Conservation (phyloP, 306 rosid species). For the Lotus japonicus region DNA sequence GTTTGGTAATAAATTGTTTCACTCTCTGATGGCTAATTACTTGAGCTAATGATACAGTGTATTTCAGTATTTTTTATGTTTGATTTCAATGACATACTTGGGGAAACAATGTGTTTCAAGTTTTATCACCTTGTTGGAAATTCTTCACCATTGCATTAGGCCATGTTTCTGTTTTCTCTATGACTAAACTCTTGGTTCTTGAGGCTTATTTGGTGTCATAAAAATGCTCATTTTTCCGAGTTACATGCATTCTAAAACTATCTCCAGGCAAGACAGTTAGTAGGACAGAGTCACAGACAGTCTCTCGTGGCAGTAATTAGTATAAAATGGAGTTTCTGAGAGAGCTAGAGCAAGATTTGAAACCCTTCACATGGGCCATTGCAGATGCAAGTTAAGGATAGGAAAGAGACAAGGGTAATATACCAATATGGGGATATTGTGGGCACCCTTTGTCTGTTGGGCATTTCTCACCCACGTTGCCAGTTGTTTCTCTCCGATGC, state of each 20-base stretch:
- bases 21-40: too few species aligned
- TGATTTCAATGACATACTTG: background rate
- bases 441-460: background rate
- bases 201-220: too few species aligned
- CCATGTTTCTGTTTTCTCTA: too few species aligned
- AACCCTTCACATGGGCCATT: constrained; percentile 22
- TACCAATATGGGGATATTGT: constrained; percentile 8
- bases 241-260: background rate
- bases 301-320: background rate
- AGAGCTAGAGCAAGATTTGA: background rate
- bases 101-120: too few species aligned
- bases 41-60: too few species aligned
- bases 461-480: constrained; percentile 4
- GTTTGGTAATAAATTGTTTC: background rate
- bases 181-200: too few species aligned
- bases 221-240: too few species aligned
- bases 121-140: too few species aligned
- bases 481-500: background rate
- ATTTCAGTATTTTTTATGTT: background rate
- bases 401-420: background rate
- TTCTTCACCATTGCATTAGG: too few species aligned
- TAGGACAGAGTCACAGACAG: background rate
- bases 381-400: background rate
- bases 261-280: background rate
- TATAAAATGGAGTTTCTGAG: background rate